Conservation (phyloP, 169 alveolate species). For the Amoebophrya sp. region DNA sequence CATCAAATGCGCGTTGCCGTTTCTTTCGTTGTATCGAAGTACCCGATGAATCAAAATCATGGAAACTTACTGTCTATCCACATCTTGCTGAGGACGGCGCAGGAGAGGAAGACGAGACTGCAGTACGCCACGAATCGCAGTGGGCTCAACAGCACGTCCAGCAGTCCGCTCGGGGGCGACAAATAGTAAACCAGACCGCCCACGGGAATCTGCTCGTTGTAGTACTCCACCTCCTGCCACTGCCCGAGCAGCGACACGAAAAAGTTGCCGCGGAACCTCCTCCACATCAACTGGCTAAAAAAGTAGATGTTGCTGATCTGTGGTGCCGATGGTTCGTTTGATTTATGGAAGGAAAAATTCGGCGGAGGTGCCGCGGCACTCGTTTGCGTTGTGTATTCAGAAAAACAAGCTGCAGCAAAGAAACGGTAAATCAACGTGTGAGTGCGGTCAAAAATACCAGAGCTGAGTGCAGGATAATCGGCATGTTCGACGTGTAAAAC, state of each 20-base stretch:
- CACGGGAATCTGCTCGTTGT: background rate
- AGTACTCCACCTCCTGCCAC: background rate
- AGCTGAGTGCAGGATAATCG: background rate
- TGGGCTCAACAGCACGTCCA: background rate
- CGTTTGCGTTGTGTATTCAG: no score
- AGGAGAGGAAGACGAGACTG: background rate
- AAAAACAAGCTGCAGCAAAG: no score
- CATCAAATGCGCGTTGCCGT: no score
- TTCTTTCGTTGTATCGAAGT: no score
- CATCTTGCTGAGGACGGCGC: background rate
- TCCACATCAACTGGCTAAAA: background rate
- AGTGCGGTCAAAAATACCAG: no score
- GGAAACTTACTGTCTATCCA: background rate
- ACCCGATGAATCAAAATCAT: no score
- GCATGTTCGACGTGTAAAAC: background rate
- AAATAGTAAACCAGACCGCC: background rate
- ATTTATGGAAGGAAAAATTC: no score
- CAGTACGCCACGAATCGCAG: background rate
- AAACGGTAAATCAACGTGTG: no score
- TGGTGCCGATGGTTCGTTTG: no score
- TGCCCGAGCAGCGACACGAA: background rate
- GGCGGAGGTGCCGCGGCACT: no score
- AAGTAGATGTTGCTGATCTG: background rate
- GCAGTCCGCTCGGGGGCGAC: background rate
- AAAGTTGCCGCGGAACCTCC: background rate